Evolutionary conservation across 2,329 filamentous ascomycete species (phyloP).

Genomic region (Aspergillus transmontanensis): DNA sequence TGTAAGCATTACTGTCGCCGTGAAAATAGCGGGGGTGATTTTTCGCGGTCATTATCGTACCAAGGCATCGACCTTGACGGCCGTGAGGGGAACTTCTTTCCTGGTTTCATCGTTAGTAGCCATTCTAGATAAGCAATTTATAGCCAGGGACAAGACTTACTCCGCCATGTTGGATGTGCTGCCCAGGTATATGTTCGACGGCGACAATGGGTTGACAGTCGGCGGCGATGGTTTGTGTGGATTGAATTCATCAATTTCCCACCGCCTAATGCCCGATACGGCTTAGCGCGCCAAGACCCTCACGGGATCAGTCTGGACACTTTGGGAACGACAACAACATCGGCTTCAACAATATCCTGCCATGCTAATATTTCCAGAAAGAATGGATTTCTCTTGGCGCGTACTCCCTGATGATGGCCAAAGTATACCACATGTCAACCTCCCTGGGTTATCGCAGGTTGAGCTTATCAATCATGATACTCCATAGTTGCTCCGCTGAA

Average conservation of each 20-base stretch:
- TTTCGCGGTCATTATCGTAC: conserved; percentile 57
- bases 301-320: conserved; percentile 3
- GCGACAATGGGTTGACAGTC: conserved; percentile 22
- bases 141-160: conserved; percentile 21
- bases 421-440: neutral
- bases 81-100: conserved; percentile 74
- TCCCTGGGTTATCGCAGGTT: neutral
- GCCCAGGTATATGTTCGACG: conserved; percentile 22
- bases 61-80: conserved; percentile 92
- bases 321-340: neutral
- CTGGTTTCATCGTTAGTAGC: conserved; percentile 35
- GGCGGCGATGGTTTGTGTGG: conserved; percentile 34
- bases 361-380: neutral
- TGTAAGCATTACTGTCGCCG: conserved; percentile 27
- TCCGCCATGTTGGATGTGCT: conserved; percentile 35
- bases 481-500: neutral
- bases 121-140: neutral
- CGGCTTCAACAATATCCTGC: neutral
- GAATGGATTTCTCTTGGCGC: neutral
- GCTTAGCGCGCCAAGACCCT: conserved; percentile 31
- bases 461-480: neutral
- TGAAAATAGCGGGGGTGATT: conserved; percentile 32
- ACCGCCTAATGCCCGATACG: conserved; percentile 26
- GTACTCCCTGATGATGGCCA: neutral
- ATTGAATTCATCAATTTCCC: conserved; percentile 33